phyloP scores from a whole-genome alignment of 495 filamentous ascomycete genomes.

The Chlorociboria aeruginascens region DNA sequence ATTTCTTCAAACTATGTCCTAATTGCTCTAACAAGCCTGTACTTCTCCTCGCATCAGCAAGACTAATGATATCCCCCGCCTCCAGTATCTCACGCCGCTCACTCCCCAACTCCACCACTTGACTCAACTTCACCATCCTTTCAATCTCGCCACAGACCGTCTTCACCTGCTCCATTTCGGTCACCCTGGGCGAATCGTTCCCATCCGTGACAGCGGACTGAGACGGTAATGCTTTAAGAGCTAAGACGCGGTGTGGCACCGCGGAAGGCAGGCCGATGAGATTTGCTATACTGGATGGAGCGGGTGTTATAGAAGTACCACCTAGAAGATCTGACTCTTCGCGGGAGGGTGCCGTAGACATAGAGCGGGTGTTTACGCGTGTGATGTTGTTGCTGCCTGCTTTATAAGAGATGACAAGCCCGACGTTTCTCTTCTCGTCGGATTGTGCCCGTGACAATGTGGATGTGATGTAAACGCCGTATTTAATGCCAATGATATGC shows the following conservation, averaged over 20 bases:
- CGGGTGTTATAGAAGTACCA: slow-evolving; percentile 6
- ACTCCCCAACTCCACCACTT: slow-evolving; percentile 20
- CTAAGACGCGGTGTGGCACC: slow-evolving; percentile 19
- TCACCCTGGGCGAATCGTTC: slow-evolving; percentile 28
- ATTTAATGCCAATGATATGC: slow-evolving; percentile 54
- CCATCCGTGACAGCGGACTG: slow-evolving; percentile 30
- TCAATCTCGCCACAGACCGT: slow-evolving; percentile 48
- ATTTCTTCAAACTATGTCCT: slow-evolving; percentile 76
- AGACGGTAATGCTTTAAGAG: slow-evolving; percentile 51
- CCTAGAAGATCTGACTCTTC: slow-evolving; percentile 9
- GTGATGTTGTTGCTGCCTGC: slow-evolving; percentile 53
- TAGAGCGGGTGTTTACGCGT: slow-evolving; percentile 71
- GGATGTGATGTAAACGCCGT: slow-evolving; percentile 82
- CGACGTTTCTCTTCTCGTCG: slow-evolving; percentile 70
- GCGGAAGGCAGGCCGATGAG: slow-evolving; percentile 9
- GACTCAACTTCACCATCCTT: slow-evolving; percentile 13
- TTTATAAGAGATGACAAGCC: slow-evolving; percentile 65
- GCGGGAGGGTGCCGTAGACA: slow-evolving; percentile 41
- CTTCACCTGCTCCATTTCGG: slow-evolving; percentile 57
- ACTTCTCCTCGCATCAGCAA: slow-evolving; percentile 75
- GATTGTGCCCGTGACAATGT: slow-evolving; percentile 61
- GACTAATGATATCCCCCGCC: slow-evolving; percentile 63
- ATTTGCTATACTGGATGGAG: not conserved
- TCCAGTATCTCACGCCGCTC: slow-evolving; percentile 39
- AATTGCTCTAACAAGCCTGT: slow-evolving; percentile 78